Evolutionary conservation across 495 filamentous ascomycete species (phyloP).

Genomic region (Achaetomiella virescens): DNA sequence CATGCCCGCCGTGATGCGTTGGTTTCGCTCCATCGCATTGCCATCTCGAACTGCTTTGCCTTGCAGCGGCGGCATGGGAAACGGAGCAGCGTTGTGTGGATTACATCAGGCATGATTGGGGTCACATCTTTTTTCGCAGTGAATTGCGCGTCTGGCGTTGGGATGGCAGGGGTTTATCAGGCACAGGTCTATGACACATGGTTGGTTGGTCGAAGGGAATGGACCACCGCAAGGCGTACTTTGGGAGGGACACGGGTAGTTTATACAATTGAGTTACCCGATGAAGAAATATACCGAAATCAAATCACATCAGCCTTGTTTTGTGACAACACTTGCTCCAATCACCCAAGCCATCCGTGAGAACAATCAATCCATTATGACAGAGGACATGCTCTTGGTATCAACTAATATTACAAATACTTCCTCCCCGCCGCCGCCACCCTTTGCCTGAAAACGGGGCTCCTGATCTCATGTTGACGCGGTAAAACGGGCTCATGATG

Average conservation of each 20-base stretch:
- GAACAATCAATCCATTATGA: no score
- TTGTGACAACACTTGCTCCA: no score
- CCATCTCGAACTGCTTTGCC: no score
- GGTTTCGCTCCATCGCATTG: no score
- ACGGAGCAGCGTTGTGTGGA: background rate
- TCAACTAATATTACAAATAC: conserved; percentile 73
- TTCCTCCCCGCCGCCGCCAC: conserved; percentile 88
- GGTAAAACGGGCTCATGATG: conserved; percentile 95
- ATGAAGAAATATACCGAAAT: conserved; percentile 11
- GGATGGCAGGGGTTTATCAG: conserved; percentile 1
- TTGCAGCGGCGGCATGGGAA: background rate
- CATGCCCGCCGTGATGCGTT: no score
- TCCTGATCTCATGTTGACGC: conserved; percentile 72
- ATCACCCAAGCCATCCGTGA: no score
- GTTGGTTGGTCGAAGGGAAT: conserved; percentile 9
- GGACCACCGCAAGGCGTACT: conserved; percentile 10
- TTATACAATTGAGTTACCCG: background rate
- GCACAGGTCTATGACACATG: background rate
- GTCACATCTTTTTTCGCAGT: conserved; percentile 4
- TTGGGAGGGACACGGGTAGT: conserved; percentile 1
- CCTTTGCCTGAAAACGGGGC: conserved; percentile 72
- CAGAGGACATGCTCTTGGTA: no score
- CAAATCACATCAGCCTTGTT: no score
- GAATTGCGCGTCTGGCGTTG: conserved; percentile 10
- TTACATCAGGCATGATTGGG: conserved; percentile 5